Evolutionary conservation across 2,329 filamentous ascomycete species (phyloP), one percentile per base, ranked within the genome.

Genomic region (Epichloe brachyelytri): DNA sequence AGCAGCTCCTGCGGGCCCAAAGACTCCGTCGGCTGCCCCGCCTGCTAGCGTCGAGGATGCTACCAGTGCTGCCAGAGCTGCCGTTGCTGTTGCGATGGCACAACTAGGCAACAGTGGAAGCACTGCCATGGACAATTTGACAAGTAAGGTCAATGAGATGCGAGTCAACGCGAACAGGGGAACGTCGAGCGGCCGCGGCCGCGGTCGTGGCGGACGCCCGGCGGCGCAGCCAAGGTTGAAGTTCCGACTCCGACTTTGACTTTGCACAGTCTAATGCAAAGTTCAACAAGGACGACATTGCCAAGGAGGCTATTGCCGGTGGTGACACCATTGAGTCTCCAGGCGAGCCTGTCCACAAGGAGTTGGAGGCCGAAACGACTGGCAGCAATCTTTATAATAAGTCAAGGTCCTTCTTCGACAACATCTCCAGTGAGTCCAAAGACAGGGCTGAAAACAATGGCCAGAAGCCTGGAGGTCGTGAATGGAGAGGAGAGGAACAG

Each of bases 401-500:
- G 69, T 77, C 83, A 5, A 82, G 73, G 3, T 95, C 88, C 1
- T 98, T 98, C 75, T 98, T 98, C 63, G 93, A 98, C 70, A 96
- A 98, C 67, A 96, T 98, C 57, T 95, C 88, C 1, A 95, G 88
- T 58, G 93, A 98, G 65, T 79, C 87, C 55, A 94, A 86, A 67
- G 93, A 98, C 57, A 82, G 93, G 43, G 82, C 87, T 48, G 87
- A 91, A 55, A 83, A 82, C 39, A 75, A 74, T 41, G 77, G 77
- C 4, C 77, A 80, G 55, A 80, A 82, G 64, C 75, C 81, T n/a
- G 84, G 85, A 52, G 89, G 88, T 34, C 82, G 86, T 46, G 88
- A 95, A 65, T 94, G 93, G 82, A 83, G 93, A 50, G 85, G 83
- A 39, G 89, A 97, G 66, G 93, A 97, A 66, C 87, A 95, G 65